A percentile compares a stretch with the other conserved stretches of the same genome.
phyloP scores from a whole-genome alignment of 2,329 filamentous ascomycete species.

The Bertia moriformis region DNA sequence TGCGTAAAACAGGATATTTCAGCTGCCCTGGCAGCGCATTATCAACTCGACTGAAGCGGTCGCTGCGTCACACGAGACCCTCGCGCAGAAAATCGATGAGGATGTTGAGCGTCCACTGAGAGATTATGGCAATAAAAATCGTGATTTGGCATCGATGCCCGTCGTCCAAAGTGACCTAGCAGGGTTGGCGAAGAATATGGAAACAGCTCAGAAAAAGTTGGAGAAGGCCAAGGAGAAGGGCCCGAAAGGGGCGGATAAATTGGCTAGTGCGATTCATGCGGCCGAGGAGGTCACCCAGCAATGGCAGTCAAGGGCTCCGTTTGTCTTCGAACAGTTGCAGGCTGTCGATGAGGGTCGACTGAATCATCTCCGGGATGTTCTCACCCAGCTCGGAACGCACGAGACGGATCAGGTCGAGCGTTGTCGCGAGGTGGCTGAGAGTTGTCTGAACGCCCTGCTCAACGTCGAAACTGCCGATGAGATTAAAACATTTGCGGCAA shows the following conservation, averaged over 20 bases:
- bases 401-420: slow-evolving; percentile 49
- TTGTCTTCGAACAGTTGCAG: slow-evolving; percentile 50
- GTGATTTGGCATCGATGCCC: slow-evolving; percentile 30
- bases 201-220: slow-evolving; percentile 42
- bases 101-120: slow-evolving; percentile 56
- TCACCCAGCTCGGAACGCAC: slow-evolving; percentile 51
- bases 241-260: slow-evolving; percentile 31
- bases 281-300: slow-evolving; percentile 40
- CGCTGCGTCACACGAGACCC: slow-evolving; percentile 49
- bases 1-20: slow-evolving; percentile 43
- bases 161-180: slow-evolving; percentile 42
- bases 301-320: slow-evolving; percentile 52
- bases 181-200: slow-evolving; percentile 43
- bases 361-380: slow-evolving; percentile 45
- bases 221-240: slow-evolving; percentile 43
- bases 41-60: slow-evolving; percentile 46
- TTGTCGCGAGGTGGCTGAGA: slow-evolving; percentile 39
- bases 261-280: slow-evolving; percentile 35
- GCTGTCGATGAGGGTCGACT: slow-evolving; percentile 44
- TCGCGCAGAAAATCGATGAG: slow-evolving; percentile 51
- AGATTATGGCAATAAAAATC: slow-evolving; percentile 40
- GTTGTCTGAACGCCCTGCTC: slow-evolving; percentile 44
- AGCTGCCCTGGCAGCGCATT: slow-evolving; percentile 57
- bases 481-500: slow-evolving; percentile 39
- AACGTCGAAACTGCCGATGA: slow-evolving; percentile 51